Base-by-base conservation (phyloP, 441 rosid genomes). In the Pelargonium exstipulatum region DNA sequence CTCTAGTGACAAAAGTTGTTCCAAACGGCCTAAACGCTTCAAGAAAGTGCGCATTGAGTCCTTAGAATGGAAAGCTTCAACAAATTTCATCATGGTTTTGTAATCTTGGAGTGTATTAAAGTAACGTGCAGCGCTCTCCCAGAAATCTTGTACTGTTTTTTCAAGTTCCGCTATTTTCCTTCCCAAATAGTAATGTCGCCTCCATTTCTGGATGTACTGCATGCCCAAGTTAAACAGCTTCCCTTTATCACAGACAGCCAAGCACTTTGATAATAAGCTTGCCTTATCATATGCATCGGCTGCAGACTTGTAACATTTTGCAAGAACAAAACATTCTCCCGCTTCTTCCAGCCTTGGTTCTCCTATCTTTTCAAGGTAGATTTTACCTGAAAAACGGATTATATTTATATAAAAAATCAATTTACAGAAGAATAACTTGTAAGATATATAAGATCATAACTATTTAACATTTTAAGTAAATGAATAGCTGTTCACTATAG, bases 311-410 rank as follows among this genome's bases (percentile, higher is more conserved):
- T 65, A 64, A 14, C 49, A 1, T 24, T 0, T 14, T 18, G 70
- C 75, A 10, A 0, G 49, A 10, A 8, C 4, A n/a, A 72, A 72
- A 12, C 70, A 72, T 0, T 72, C 70, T 72, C 61, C 75, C 2
- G 75, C 75, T 67, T 67, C 35, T 3, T 42, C 65, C 55, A 53
- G 64, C 2, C 29, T 62, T 16, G 63, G 18, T 37, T 64, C 53
- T 48, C 74, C 74, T 66, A 53, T 24, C 48, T 55, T 65, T 66
- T 72, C 75, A 43, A 57, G 2, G 26, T 72, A 72, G 4, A 72
- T 72, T 42, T 32, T 57, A 57, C 70, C 75, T 72, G 29, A 17
- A 69, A 35, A 7, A 16, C 4, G 26, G 61, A 55, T 53, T 42
- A 42, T 42, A 8, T n/a, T n/a, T n/a, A n/a, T n/a, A n/a, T n/a